Evolutionary conservation across 2,329 filamentous ascomycete species (phyloP), one percentile per base, ranked within the genome.

Genomic region (Thelonectria rubi): DNA sequence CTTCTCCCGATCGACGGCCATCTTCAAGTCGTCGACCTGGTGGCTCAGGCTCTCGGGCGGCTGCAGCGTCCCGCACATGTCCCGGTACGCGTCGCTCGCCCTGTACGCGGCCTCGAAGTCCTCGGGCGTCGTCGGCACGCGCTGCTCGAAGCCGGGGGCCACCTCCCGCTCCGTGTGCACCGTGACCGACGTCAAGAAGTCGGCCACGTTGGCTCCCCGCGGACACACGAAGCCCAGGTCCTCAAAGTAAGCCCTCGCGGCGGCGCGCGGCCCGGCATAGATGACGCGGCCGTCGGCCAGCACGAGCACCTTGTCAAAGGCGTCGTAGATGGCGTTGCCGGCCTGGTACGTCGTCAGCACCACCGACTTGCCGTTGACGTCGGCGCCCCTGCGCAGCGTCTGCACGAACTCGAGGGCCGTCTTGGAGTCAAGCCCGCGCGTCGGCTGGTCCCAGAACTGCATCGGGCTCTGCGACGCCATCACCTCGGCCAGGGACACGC

Each of bases 261-360:
- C 80, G n/a, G 79, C 77, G 3, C 84, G 82, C 2, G 84, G 86
- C 0, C 89, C 89, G 71, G 87, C 86, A 76, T 86, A 92, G 55
- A 91, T 84, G 76, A 88, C 86, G 5, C 85, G 83, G 1, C 89
- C 89, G 43, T 84, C 79, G 61, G 90, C 87, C 46, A 92, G 88
- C 17, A 92, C 84, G 58, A 91, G 76, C 3, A 91, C 88, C 74
- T 91, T 91, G 75, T 92, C 89, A 81, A 92, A 90, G 5, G 87
- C 78, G 21, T 87, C 78, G 67, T 85, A 88, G 58, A 89, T 88
- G 39, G 80, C 83, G 46, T 90, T 86, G 10, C 85, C 83, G 1
- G 87, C 87, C 70, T 90, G 87, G 75, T 91, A 91, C 0, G 91
- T 78, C 0, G 89, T 90, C 18, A 90, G 86, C 52, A 91, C 79